Evolutionary conservation across 2,329 filamentous ascomycete genomes (phyloP).

Genomic region (Pseudocercospora crystallina): DNA sequence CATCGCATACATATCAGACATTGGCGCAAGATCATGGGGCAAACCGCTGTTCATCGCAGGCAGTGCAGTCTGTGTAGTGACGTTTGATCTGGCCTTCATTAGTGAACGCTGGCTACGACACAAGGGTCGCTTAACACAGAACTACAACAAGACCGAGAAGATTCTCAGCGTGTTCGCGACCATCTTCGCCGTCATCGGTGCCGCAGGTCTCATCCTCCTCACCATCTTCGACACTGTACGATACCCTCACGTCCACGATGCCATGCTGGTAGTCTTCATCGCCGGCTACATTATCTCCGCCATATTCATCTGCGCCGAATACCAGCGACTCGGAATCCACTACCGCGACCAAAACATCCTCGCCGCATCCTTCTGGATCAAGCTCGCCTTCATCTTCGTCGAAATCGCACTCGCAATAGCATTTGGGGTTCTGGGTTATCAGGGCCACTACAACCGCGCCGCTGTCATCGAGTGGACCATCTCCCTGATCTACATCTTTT

Average conservation of each 20-base stretch:
- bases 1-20: slow-evolving; percentile 59
- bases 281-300: slow-evolving; percentile 81
- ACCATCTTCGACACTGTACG: slow-evolving; percentile 80
- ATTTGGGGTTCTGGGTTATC: slow-evolving; percentile 57
- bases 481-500: slow-evolving; percentile 82
- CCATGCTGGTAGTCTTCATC: slow-evolving; percentile 81
- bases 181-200: slow-evolving; percentile 70
- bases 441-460: slow-evolving; percentile 58
- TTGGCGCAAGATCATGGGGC: slow-evolving; percentile 57
- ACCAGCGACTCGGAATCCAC: slow-evolving; percentile 77
- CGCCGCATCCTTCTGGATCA: slow-evolving; percentile 79
- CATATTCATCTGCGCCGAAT: slow-evolving; percentile 86
- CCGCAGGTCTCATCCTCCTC: slow-evolving; percentile 75
- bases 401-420: slow-evolving; percentile 72
- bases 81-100: slow-evolving; percentile 77
- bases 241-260: slow-evolving; percentile 67
- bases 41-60: slow-evolving; percentile 79
- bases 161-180: slow-evolving; percentile 62
- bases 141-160: slow-evolving; percentile 65
- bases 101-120: slow-evolving; percentile 85
- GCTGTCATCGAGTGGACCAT: slow-evolving; percentile 80
- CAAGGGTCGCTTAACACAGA: slow-evolving; percentile 72
- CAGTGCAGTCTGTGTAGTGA: slow-evolving; percentile 68
- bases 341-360: slow-evolving; percentile 75
- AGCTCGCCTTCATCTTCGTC: slow-evolving; percentile 78